Conservation (phyloP, 805 yeast species). For the Barnettozyma pratensis region DNA sequence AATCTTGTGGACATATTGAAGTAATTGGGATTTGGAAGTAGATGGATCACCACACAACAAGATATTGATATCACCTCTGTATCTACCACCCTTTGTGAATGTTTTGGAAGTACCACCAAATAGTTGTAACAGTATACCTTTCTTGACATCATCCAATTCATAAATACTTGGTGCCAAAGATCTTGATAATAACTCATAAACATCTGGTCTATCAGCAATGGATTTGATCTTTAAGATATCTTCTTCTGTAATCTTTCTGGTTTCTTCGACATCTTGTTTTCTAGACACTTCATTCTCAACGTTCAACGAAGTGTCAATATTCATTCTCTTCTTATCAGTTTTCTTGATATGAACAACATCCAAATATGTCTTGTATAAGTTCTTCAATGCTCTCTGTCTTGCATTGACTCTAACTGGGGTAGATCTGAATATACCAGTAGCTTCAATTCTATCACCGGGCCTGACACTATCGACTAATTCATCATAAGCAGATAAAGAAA, state of each 20-base stretch:
- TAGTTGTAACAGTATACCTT: slow-evolving; percentile 86
- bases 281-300: slow-evolving; percentile 42
- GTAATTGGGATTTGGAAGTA: slow-evolving; percentile 89
- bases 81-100: slow-evolving; percentile 85
- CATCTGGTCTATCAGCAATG: slow-evolving; percentile 63
- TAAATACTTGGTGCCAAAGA: slow-evolving; percentile 96
- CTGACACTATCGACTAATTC: slow-evolving; percentile 91
- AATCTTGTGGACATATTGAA: slow-evolving; percentile 93
- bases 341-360: slow-evolving; percentile 93
- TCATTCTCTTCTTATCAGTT: slow-evolving; percentile 75
- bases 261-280: slow-evolving; percentile 71
- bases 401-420: slow-evolving; percentile 87
- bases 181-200: slow-evolving; percentile 81
- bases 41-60: slow-evolving; percentile 97
- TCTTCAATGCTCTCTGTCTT: slow-evolving; percentile 75
- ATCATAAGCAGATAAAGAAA: slow-evolving; percentile 90
- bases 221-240: slow-evolving; percentile 63
- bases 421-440: slow-evolving; percentile 91
- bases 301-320: slow-evolving; percentile 68
- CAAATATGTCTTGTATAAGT: slow-evolving; percentile 83
- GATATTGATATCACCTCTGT: slow-evolving; percentile 93
- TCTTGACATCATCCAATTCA: slow-evolving; percentile 95
- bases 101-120: slow-evolving; percentile 95
- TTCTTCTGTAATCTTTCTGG: slow-evolving; percentile 59
- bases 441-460: slow-evolving; percentile 96